Base-by-base conservation (phyloP, 257 asterid genomes). In the Petunia secreta region DNA sequence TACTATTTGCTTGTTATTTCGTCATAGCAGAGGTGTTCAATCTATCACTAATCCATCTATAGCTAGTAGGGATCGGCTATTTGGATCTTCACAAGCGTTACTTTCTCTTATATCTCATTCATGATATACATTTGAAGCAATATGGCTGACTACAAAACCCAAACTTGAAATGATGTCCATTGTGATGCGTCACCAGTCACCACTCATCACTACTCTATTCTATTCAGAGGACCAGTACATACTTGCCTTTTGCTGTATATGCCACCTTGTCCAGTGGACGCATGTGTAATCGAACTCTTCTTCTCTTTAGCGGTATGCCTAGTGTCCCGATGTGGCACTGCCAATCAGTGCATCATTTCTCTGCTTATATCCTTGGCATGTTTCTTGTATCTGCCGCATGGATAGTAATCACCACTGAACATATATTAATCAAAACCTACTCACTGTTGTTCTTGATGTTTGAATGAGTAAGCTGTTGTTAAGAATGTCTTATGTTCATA, bases 321-420 rank as follows among this genome's bases (percentile, higher is more conserved):
- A 15, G n/a, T 15, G 60, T 48, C 34, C 62, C 0, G 6, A 2
- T 71, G 58, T 4, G 59, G 6, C 57, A 46, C 59, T 46, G 25
- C 62, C 44, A 5, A 34, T 34, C 50, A 71, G 36, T 48, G 44
- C 77, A 71, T 71, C 62, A 11, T 50, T 48, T 11, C 60, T 43
- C 77, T 71, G 60, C 38, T 71, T 50, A 34, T 5, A 34, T 71
- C 44, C 62, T 46, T 44, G 25, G 48, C 77, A 71, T 25, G 60
- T 6, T 71, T 71, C 62, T 71, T 71, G 25, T 44, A 71, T 71
- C 34, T 48, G 44, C 16, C 44, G 34, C 9, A 9, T 5, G 77
- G 59, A 71, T 46, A 71, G 34, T 71, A 25, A 4, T 48, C 11
- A 37, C 59, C 25, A 11, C 44, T 48, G 77, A 73, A 73, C 46